These are phyloP conservation scores for Penicillium steckii DNA, from an alignment of 495 filamentous ascomycete species.

Conservation along the genomic window DNA sequence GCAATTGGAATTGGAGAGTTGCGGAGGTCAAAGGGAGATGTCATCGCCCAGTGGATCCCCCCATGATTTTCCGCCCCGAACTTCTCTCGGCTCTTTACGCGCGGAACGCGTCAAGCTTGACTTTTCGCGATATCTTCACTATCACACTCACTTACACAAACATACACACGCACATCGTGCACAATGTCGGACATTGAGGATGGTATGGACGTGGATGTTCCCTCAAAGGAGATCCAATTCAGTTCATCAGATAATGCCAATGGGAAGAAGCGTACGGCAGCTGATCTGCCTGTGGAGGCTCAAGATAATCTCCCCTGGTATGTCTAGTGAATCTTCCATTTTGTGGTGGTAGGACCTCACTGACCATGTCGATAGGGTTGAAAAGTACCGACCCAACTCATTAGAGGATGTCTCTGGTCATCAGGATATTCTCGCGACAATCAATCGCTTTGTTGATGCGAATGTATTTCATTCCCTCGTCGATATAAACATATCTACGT, in stretches of 20 bases:
- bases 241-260: conserved; percentile 56
- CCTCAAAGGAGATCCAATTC: conserved; percentile 57
- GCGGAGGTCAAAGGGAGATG: conserved; percentile 36
- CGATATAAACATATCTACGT: not conserved
- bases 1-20: conserved; percentile 11
- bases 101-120: conserved; percentile 35
- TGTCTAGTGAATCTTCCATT: not conserved
- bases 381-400: conserved; percentile 91
- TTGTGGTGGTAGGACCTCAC: not conserved
- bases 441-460: conserved; percentile 92
- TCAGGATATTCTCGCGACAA: conserved; percentile 93
- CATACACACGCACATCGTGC: no score
- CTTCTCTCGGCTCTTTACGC: conserved; percentile 41
- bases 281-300: conserved; percentile 90
- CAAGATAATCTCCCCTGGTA: conserved; percentile 95
- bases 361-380: conserved; percentile 65
- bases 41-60: conserved; percentile 32
- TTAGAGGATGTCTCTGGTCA: conserved; percentile 95
- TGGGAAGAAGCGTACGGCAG: conserved; percentile 84
- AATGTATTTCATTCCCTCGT: conserved; percentile 57
- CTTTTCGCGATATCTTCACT: conserved; percentile 8
- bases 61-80: conserved; percentile 45
- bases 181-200: conserved; percentile 91
- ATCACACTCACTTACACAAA: not conserved
- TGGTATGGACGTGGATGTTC: conserved; percentile 80